Conservation (phyloP, 352 stramenopile species). For the Globisporangium spinosum region DNA sequence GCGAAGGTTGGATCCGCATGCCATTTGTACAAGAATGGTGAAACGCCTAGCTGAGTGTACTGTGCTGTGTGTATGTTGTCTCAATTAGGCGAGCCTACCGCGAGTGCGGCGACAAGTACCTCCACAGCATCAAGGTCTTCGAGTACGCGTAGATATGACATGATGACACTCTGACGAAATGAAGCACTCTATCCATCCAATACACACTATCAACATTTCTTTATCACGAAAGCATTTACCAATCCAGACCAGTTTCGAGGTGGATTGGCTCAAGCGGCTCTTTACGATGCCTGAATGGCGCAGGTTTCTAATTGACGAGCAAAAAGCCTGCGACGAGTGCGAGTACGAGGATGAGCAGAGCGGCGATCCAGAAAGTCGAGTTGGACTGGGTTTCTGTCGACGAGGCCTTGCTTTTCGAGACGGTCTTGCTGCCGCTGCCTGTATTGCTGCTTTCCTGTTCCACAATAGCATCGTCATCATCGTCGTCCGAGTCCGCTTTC, state of each 20-base stretch:
- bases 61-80: neutral
- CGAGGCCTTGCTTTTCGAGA: neutral
- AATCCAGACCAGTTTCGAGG: neutral
- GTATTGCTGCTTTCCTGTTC: neutral
- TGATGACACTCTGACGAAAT: too few species aligned
- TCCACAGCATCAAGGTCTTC: slow-evolving; percentile 76
- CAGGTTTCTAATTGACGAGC: slow-evolving; percentile 10
- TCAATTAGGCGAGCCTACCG: slow-evolving; percentile 42
- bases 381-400: slow-evolving; percentile 15
- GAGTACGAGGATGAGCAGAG: slow-evolving; percentile 33
- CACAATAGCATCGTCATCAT: slow-evolving; percentile 21
- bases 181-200: too few species aligned
- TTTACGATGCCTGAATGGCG: neutral
- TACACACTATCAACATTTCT: neutral
- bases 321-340: slow-evolving; percentile 33
- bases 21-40: neutral
- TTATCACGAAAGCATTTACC: neutral
- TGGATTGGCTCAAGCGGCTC: neutral
- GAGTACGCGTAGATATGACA: slow-evolving; percentile 41
- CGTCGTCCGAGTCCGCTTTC: slow-evolving; percentile 20
- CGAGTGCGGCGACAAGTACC: slow-evolving; percentile 82
- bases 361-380: slow-evolving; percentile 35
- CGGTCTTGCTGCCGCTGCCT: neutral
- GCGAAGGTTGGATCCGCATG: neutral
- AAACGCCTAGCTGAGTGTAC: neutral